Evolutionary conservation across 495 filamentous ascomycete genomes (phyloP).

Genomic region (Lentithecium fluviatile): DNA sequence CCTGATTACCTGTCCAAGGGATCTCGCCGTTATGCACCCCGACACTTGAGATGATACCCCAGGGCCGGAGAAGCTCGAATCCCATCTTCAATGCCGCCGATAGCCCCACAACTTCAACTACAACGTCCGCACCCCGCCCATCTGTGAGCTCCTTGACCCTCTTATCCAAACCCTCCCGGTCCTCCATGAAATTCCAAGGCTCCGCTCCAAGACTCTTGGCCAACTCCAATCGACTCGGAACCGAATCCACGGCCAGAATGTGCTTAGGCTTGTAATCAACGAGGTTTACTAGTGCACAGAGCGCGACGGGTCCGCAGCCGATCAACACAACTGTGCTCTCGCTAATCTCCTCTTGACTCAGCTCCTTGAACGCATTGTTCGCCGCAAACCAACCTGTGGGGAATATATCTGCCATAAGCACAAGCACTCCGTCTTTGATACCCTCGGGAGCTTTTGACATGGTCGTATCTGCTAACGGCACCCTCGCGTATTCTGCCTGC

Average conservation of each 20-base stretch:
- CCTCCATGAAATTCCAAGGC: constrained; percentile 74
- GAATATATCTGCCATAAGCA: constrained; percentile 87
- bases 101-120: constrained; percentile 88
- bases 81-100: constrained; percentile 78
- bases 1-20: constrained; percentile 78
- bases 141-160: constrained; percentile 75
- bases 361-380: constrained; percentile 71
- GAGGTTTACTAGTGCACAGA: constrained; percentile 84
- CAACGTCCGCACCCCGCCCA: constrained; percentile 83
- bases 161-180: constrained; percentile 65
- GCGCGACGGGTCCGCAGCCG: constrained; percentile 73
- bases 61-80: constrained; percentile 84
- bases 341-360: constrained; percentile 59
- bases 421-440: constrained; percentile 72
- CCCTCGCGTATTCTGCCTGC: constrained; percentile 82
- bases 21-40: constrained; percentile 94
- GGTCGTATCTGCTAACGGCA: constrained; percentile 82
- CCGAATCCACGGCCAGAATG: constrained; percentile 81
- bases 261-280: constrained; percentile 77
- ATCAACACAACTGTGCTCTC: constrained; percentile 77
- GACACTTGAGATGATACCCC: constrained; percentile 81
- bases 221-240: constrained; percentile 72
- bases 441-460: constrained; percentile 72
- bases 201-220: constrained; percentile 80
- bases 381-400: constrained; percentile 90